Conservation (phyloP, 176 grass and related monocot genomes). For the Saccharum officinarum region DNA sequence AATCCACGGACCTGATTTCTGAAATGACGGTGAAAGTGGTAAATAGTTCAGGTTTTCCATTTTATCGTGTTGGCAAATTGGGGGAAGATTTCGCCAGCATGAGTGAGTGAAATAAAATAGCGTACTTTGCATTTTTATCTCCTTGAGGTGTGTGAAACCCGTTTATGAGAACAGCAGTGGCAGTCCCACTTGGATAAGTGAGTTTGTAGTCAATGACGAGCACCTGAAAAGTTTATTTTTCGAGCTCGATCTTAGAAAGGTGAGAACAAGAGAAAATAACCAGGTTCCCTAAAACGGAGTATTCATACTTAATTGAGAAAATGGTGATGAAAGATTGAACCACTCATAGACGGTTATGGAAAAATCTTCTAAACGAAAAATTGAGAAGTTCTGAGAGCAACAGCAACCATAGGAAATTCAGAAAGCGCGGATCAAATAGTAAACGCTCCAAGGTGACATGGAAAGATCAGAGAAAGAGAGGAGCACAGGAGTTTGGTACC, state of each 20-base stretch:
- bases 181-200: slow-evolving; percentile 94
- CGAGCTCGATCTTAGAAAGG: background rate
- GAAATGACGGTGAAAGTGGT: slow-evolving; percentile 14
- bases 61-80: background rate
- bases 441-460: background rate
- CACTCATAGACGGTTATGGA: background rate
- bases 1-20: slow-evolving; percentile 85
- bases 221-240: slow-evolving; percentile 50
- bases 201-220: slow-evolving; percentile 95
- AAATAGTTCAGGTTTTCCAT: background rate
- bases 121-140: slow-evolving; percentile 85
- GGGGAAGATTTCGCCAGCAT: slow-evolving; percentile 17
- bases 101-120: background rate
- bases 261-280: background rate
- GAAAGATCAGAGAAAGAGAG: background rate
- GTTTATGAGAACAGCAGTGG: slow-evolving; percentile 95
- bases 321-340: background rate
- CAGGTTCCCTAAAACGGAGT: background rate
- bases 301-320: background rate
- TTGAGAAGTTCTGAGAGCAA: slow-evolving; percentile 12
- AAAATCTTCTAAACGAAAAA: background rate
- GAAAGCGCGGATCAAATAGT: background rate
- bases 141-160: slow-evolving; percentile 91
- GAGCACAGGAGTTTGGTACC: slow-evolving; percentile 32
- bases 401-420: slow-evolving; percentile 21